A percentile compares a stretch with the other conserved stretches of the same genome.
These are phyloP conservation scores for Glaciozyma martinii DNA, from an alignment of 768 basidiomycete genomes.

Conservation along the genomic window DNA sequence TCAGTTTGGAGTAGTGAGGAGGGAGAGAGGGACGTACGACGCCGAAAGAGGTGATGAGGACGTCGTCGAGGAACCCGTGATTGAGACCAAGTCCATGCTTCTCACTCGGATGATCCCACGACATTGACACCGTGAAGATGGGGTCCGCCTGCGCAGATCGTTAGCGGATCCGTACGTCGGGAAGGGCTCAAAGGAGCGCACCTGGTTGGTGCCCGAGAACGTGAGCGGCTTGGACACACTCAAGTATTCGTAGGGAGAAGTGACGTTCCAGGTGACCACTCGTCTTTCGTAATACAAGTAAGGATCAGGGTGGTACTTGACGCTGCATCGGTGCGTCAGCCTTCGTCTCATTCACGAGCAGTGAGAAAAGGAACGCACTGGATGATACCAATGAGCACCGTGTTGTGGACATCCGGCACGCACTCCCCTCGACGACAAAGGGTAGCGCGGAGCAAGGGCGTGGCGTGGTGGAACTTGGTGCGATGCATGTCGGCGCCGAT, in stretches of 20 bases:
- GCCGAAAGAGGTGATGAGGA: slow-evolving; percentile 17
- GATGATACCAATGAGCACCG: slow-evolving; percentile 19
- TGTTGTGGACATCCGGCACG: slow-evolving; percentile 21
- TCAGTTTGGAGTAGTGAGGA: too few relatives aligned
- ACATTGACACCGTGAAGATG: slow-evolving; percentile 21
- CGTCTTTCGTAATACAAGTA: slow-evolving; percentile 21
- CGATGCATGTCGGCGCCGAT: slow-evolving; percentile 19
- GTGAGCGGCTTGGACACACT: slow-evolving; percentile 17
- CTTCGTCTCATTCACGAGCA: too few relatives aligned
- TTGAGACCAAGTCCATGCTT: slow-evolving; percentile 10
- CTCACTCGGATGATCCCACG: slow-evolving; percentile 12
- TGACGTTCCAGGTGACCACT: slow-evolving; percentile 24
- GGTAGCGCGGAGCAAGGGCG: slow-evolving; percentile 16
- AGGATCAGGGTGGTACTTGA: slow-evolving; percentile 22
- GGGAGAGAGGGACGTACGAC: neutral
- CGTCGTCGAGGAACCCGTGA: slow-evolving; percentile 25
- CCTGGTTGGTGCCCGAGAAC: slow-evolving; percentile 19
- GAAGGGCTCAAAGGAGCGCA: too few relatives aligned
- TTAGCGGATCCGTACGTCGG: too few relatives aligned
- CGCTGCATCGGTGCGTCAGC: neutral
- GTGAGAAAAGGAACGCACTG: neutral
- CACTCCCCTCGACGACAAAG: slow-evolving; percentile 23
- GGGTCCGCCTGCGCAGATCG: slow-evolving; percentile 7
- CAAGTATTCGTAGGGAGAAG: slow-evolving; percentile 21
- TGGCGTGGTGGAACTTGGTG: slow-evolving; percentile 22